phyloP scores from a whole-genome alignment of 2,329 filamentous ascomycete genomes.

The Lachnellula occidentalis region DNA sequence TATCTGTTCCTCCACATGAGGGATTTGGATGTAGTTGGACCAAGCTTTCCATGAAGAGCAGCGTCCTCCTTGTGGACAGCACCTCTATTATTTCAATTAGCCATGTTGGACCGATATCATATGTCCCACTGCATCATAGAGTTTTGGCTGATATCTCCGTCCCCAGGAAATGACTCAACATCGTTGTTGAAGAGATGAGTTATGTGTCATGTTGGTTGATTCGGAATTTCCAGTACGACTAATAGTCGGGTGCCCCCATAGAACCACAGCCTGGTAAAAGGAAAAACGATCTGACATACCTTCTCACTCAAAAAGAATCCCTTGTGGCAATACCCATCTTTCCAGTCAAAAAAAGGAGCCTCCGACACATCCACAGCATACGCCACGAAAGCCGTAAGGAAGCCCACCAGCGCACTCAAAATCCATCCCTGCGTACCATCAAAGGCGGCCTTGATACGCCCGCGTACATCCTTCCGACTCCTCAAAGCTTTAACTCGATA shows the following conservation, averaged over 20 bases:
- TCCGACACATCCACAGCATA: slow-evolving; percentile 89
- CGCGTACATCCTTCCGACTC: slow-evolving; percentile 75
- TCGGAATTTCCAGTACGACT: no score
- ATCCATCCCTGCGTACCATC: slow-evolving; percentile 94
- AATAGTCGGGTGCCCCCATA: not conserved
- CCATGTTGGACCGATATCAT: not conserved
- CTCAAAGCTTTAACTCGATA: slow-evolving; percentile 81
- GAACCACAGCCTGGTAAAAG: not conserved
- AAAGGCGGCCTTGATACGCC: slow-evolving; percentile 69
- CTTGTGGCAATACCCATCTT: slow-evolving; percentile 74
- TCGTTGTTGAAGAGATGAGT: no score
- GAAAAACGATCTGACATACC: slow-evolving; percentile 40
- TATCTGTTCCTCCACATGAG: slow-evolving; percentile 41
- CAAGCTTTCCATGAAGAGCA: slow-evolving; percentile 59
- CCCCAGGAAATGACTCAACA: no score
- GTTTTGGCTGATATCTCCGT: no score
- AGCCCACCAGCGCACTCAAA: slow-evolving; percentile 82
- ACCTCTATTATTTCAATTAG: slow-evolving; percentile 35
- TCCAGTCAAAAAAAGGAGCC: slow-evolving; percentile 79
- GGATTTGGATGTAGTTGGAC: slow-evolving; percentile 40
- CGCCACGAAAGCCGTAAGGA: slow-evolving; percentile 76
- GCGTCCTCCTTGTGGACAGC: slow-evolving; percentile 49
- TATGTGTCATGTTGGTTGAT: no score
- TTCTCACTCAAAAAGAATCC: slow-evolving; percentile 72
- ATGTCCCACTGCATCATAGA: no score